A percentile compares a stretch with the other conserved stretches of the same genome.
Evolutionary conservation across 164 flowering plant species (phyloP).

Genomic region (Vitis rotundifolia): DNA sequence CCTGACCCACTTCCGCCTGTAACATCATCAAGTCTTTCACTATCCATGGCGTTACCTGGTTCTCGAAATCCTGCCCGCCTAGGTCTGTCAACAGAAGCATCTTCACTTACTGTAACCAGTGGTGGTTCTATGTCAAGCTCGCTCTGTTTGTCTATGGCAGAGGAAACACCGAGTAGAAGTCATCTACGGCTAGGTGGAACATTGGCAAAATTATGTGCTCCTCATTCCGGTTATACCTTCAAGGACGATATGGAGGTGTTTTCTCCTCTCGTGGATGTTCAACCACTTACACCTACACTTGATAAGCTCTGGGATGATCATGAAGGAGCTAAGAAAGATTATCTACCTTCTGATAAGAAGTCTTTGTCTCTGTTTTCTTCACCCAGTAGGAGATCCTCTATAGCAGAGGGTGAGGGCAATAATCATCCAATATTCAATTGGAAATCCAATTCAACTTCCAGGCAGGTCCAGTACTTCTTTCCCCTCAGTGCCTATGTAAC

Average conservation of each 20-base stretch:
- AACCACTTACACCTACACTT: constrained; percentile 83
- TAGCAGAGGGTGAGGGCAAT: constrained; percentile 51
- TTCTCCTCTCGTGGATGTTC: constrained; percentile 95
- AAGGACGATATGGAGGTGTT: constrained; percentile 99
- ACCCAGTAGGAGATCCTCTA: constrained; percentile 53
- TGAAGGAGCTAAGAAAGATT: constrained; percentile 61
- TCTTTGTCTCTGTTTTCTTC: constrained; percentile 60
- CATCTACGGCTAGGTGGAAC: constrained; percentile 63
- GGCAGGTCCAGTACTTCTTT: constrained; percentile 52
- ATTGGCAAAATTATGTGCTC: constrained; percentile 65
- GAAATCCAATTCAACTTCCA: constrained; percentile 62
- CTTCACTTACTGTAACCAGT: constrained; percentile 39
- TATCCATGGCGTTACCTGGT: constrained; percentile 37
- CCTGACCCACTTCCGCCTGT: constrained; percentile 95
- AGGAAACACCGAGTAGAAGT: constrained; percentile 72
- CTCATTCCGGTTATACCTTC: constrained; percentile 59
- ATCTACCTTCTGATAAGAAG: constrained; percentile 44
- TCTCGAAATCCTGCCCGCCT: constrained; percentile 49
- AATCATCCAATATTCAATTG: constrained; percentile 75
- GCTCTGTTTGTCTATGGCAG: constrained; percentile 39
- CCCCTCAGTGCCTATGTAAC: too few relatives aligned
- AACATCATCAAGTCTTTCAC: constrained; percentile 55
- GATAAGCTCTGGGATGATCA: constrained; percentile 70
- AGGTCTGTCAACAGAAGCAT: constrained; percentile 39
- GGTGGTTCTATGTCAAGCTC: constrained; percentile 40